These are phyloP conservation scores for Artemisia annua DNA, from an alignment of 129 eudicot species.

Conservation along the genomic window DNA sequence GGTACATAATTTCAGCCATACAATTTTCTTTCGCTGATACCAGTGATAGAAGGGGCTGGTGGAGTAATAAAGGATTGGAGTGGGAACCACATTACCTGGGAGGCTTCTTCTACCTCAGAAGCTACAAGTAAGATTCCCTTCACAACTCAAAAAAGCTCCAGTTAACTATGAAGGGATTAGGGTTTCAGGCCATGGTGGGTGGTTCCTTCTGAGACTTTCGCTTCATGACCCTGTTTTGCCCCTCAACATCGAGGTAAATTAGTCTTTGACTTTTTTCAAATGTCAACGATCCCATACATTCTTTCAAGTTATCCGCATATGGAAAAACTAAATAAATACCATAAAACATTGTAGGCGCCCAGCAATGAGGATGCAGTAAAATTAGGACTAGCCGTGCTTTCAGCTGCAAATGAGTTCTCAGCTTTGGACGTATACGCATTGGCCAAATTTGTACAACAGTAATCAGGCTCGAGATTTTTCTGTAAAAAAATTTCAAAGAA, in stretches of 20 bases:
- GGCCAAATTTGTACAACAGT: conserved; percentile 55
- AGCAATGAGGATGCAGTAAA: conserved; percentile 73
- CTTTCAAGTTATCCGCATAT: background rate
- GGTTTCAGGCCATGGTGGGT: conserved; percentile 92
- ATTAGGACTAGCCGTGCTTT: conserved; percentile 70
- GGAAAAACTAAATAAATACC: background rate
- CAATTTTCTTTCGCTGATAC: too few species aligned
- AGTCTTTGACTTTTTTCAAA: background rate
- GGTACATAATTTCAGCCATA: too few species aligned
- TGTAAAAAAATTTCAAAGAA: background rate
- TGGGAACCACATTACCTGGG: too few species aligned
- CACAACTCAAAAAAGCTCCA: conserved; percentile 82
- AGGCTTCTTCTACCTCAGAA: too few species aligned
- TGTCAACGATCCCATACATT: background rate
- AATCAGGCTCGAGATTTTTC: conserved; percentile 4
- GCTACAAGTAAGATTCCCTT: too few species aligned
- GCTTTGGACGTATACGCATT: conserved; percentile 79
- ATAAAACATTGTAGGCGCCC: conserved; percentile 52
- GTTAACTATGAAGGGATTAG: conserved; percentile 95
- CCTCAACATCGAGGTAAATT: conserved; percentile 87
- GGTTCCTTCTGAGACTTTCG: conserved; percentile 97
- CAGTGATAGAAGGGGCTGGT: too few species aligned
- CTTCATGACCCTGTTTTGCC: conserved; percentile 99
- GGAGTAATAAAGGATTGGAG: too few species aligned
- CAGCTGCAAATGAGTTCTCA: conserved; percentile 65